Evolutionary conservation across 2,329 filamentous ascomycete genomes (phyloP).

Genomic region (Talaromyces sp.): DNA sequence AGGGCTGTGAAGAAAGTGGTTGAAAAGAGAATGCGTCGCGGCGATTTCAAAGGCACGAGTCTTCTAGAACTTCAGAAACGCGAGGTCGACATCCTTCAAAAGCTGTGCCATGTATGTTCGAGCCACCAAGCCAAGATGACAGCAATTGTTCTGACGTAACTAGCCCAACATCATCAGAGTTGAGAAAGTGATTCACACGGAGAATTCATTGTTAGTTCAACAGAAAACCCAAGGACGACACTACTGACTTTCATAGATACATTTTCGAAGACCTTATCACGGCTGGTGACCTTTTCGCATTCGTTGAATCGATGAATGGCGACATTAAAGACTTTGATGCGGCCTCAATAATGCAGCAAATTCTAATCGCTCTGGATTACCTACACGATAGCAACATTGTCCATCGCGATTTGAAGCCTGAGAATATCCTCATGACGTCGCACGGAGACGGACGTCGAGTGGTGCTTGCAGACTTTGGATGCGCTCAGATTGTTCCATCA

Average conservation of each 20-base stretch:
- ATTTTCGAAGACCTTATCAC: conserved; percentile 58
- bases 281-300: conserved; percentile 58
- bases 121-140: conserved; percentile 1
- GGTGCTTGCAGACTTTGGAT: conserved; percentile 58
- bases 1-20: conserved; percentile 12
- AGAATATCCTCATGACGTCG: conserved; percentile 58
- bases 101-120: conserved; percentile 48
- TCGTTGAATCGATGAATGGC: conserved; percentile 47
- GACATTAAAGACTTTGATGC: conserved; percentile 46
- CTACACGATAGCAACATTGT: conserved; percentile 52
- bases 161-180: conserved; percentile 57
- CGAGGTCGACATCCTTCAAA: conserved; percentile 44
- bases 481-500: conserved; percentile 37
- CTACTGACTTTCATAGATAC: conserved; percentile 39
- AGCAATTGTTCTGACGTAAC: background rate
- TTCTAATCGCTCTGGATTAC: conserved; percentile 55
- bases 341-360: conserved; percentile 51
- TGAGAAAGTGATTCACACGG: conserved; percentile 52
- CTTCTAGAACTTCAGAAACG: conserved; percentile 24
- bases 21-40: background rate
- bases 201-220: conserved; percentile 46
- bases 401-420: conserved; percentile 60
- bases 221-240: background rate
- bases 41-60: background rate
- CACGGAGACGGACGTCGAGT: conserved; percentile 47